A percentile compares a stretch with the other conserved stretches of the same genome.
phyloP scores from a whole-genome alignment of 1,284 basidiomycete genomes.

The Papiliotrema flavescens region DNA sequence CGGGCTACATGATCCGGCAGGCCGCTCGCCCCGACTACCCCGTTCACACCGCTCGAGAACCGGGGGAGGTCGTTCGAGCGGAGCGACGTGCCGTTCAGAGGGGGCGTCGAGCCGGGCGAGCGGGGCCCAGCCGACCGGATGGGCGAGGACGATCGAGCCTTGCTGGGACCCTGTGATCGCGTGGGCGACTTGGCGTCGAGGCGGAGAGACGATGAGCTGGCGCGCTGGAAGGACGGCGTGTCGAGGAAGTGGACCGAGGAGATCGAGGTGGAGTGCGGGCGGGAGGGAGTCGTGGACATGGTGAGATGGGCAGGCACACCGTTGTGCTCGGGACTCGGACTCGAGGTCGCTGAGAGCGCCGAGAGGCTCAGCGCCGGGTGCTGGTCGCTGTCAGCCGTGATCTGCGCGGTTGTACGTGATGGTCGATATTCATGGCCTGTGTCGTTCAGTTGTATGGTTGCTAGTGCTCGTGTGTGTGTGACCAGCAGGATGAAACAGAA shows the following conservation, averaged over 20 bases:
- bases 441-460: too few species aligned
- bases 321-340: too few species aligned
- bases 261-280: conserved; percentile 11
- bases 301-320: too few species aligned
- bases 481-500: too few species aligned
- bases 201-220: not conserved
- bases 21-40: not conserved
- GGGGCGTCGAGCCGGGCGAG: not conserved
- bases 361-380: too few species aligned
- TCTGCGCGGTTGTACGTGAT: too few species aligned
- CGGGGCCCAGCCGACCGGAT: not conserved
- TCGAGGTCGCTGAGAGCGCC: too few species aligned
- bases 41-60: not conserved
- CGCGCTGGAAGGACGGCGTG: conserved; percentile 2
- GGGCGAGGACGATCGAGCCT: conserved; percentile 3
- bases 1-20: not conserved
- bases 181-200: conserved; percentile 1
- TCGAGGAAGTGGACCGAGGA: conserved; percentile 13
- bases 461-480: too few species aligned
- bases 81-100: not conserved
- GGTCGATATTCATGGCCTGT: too few species aligned
- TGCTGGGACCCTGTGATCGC: not conserved
- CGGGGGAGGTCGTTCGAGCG: not conserved
- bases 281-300: not conserved
- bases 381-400: too few species aligned